Conservation (phyloP, 495 filamentous ascomycete species). For the Trichoderma asperelloides region DNA sequence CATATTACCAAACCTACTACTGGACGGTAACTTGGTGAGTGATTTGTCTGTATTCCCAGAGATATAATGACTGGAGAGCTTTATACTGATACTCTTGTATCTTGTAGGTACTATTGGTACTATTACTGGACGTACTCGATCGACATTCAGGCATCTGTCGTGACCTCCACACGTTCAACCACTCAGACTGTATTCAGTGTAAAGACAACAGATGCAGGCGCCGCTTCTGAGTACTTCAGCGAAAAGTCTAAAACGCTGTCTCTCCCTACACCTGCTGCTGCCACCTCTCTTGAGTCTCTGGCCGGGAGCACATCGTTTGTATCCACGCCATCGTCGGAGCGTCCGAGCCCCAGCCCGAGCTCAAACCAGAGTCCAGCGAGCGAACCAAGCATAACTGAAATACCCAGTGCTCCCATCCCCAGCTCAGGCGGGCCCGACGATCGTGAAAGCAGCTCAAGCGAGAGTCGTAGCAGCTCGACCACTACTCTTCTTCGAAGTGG, state of each 20-base stretch:
- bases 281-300: slow-evolving; percentile 9
- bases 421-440: neutral
- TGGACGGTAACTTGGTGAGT: slow-evolving; percentile 12
- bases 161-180: slow-evolving; percentile 11
- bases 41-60: neutral
- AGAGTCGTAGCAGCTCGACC: neutral
- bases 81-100: neutral
- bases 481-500: neutral
- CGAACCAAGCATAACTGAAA: neutral
- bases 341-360: neutral
- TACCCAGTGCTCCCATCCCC: neutral
- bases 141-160: slow-evolving; percentile 12
- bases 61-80: neutral
- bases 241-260: neutral
- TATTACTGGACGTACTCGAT: slow-evolving; percentile 20
- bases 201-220: slow-evolving; percentile 13
- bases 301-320: slow-evolving; percentile 10
- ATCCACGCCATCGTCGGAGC: neutral
- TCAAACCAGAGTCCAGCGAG: neutral
- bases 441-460: neutral
- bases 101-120: slow-evolving; percentile 6
- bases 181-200: slow-evolving; percentile 13
- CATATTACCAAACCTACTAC: slow-evolving; percentile 9
- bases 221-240: slow-evolving; percentile 11
- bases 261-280: slow-evolving; percentile 8